Conservation (phyloP, 1,284 basidiomycete species). For the Austropuccinia psidii region DNA sequence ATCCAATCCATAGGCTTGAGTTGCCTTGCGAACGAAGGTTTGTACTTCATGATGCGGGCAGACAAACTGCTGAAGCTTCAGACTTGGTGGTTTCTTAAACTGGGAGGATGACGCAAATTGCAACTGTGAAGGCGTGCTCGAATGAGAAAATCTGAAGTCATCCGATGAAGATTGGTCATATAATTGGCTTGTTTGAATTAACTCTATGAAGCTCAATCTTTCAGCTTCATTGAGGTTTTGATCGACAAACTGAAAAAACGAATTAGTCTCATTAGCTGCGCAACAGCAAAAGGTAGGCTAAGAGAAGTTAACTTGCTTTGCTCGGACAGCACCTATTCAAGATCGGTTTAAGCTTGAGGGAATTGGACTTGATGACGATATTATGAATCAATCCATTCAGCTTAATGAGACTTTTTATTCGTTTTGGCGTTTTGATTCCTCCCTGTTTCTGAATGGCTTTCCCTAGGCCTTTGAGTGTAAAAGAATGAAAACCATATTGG, state of each 20-base stretch:
- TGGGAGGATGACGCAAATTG: background rate
- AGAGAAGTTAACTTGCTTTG: background rate
- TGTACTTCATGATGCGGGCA: constrained; percentile 24
- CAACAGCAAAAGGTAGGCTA: background rate
- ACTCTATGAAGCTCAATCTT: constrained; percentile 19
- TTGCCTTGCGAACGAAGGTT: constrained; percentile 6
- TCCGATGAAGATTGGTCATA: background rate
- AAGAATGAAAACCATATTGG: constrained; percentile 10
- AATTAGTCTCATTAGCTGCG: no score
- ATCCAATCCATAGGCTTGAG: constrained; percentile 15
- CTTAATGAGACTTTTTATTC: background rate
- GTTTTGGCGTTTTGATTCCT: constrained; percentile 18
- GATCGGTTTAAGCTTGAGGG: background rate
- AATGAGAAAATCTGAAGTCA: background rate
- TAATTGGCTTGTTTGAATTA: constrained; percentile 8
- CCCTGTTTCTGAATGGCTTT: background rate
- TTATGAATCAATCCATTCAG: constrained; percentile 3
- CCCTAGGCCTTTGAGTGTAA: background rate
- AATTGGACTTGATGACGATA: background rate
- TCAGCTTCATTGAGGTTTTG: constrained; percentile 10
- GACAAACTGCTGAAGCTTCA: constrained; percentile 25
- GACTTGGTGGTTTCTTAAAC: background rate
- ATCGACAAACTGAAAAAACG: background rate
- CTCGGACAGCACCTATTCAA: constrained; percentile 15
- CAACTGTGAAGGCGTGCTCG: background rate